Evolutionary conservation across 106 monocot species (phyloP), one percentile per base, ranked within the genome.

Genomic region (Acanthochlamys bracteata): DNA sequence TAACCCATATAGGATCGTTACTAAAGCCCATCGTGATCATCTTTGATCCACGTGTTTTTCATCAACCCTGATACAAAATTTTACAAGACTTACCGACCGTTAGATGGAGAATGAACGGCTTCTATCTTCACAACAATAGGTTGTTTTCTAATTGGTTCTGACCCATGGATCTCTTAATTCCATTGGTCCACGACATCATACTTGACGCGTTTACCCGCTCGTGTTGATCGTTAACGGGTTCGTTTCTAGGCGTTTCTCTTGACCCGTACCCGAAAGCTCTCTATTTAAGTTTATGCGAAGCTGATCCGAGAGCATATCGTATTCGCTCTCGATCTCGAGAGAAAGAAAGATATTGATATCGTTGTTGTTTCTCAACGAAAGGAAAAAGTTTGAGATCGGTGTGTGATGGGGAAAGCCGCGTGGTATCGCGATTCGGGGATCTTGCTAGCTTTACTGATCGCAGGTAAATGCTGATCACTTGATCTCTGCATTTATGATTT

Each of bases 181-280:
- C 1, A 82, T 66, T 82, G 77, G 82, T 82, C 76, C 81, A 81
- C 76, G 76, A 73, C 69, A 69, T 42, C 45, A 13, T 3, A 2
- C 14, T 57, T 82, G 77, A 83, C 75, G 71, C 72, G 81, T 73
- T 75, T 42, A 41, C 39, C 70, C 25, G 15, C 45, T 20, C 22
- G 56, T 47, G 20, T 20, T 46, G 42, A 39, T 7, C 57, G 13
- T n/a, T 21, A 41, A 33, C 33, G 33, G 33, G 33, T 33, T 6
- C 33, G 6, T 25, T 26, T 51, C 22, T 40, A 49, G 49, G 12
- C 49, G 15, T 49, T 49, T 49, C 17, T 17, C 49, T 1, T 49
- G 33, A 33, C 33, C 33, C 33, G 33, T 3, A 33, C 33, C 33
- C 33, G 33, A 33, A 33, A 33, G 49, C 49, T 9, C 17, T 1